A percentile compares a stretch with the other conserved stretches of the same genome.
phyloP scores from a whole-genome alignment of 805 yeast species.

The Saturnispora kantuleensis region DNA sequence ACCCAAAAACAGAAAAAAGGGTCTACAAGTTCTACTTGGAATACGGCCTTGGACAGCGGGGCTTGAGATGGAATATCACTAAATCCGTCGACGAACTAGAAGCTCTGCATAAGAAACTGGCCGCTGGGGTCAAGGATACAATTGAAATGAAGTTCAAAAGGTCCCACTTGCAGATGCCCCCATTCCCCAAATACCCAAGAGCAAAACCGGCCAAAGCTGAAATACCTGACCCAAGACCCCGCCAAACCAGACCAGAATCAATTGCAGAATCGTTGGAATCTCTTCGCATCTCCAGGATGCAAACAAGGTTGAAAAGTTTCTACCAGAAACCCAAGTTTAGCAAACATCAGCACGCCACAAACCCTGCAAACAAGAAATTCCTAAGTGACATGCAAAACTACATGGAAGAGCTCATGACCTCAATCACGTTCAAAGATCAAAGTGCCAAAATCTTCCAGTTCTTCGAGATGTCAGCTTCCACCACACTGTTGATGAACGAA shows the following conservation, averaged over 20 bases:
- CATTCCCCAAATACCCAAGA: not conserved
- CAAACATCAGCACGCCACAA: not conserved
- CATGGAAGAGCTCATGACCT: slow-evolving; percentile 47
- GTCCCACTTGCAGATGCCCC: not conserved
- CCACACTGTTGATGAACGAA: slow-evolving; percentile 75
- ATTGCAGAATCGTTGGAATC: not conserved
- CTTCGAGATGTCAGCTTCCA: slow-evolving; percentile 82
- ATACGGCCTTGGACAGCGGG: slow-evolving; percentile 77
- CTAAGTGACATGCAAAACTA: slow-evolving; percentile 51
- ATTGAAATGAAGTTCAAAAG: slow-evolving; percentile 19
- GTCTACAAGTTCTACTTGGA: slow-evolving; percentile 66
- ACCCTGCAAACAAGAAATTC: slow-evolving; percentile 24
- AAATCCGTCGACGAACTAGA: slow-evolving; percentile 64
- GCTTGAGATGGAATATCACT: slow-evolving; percentile 71
- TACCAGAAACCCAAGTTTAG: not conserved
- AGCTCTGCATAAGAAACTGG: slow-evolving; percentile 60
- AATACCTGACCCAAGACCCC: not conserved
- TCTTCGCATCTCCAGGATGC: not conserved
- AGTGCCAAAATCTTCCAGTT: slow-evolving; percentile 77
- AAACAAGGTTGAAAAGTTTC: not conserved
- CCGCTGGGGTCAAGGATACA: slow-evolving; percentile 3
- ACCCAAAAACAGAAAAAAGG: slow-evolving; percentile 24
- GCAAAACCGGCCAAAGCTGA: not conserved
- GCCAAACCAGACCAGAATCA: not conserved
- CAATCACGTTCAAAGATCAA: slow-evolving; percentile 64